Evolutionary conservation across 257 asterid genomes (phyloP).

Genomic region (Handroanthus guayacan): DNA sequence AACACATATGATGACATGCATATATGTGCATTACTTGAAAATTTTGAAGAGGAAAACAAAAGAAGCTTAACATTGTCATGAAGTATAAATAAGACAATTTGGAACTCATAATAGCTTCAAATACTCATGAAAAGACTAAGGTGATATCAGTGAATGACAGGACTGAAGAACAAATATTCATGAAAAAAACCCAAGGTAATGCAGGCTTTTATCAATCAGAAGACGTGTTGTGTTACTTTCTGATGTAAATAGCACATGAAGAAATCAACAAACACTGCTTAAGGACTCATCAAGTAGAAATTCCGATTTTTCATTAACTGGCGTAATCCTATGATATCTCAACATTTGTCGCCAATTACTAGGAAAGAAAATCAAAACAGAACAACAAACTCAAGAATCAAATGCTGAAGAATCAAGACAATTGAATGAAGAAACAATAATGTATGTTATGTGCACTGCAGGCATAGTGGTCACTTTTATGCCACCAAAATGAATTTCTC

Average conservation of each 20-base stretch:
- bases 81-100: background rate
- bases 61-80: background rate
- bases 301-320: background rate
- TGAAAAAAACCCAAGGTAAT: background rate
- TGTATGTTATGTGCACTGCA: conserved; percentile 5
- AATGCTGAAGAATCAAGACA: conserved; percentile 5
- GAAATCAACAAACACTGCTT: background rate
- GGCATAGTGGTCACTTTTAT: background rate
- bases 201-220: background rate
- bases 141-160: background rate
- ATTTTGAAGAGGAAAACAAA: conserved; percentile 5
- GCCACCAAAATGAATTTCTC: conserved; percentile 14
- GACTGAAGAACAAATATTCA: no score
- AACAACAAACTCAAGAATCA: conserved; percentile 19
- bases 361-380: background rate
- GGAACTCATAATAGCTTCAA: background rate
- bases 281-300: conserved; percentile 4
- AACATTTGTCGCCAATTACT: background rate
- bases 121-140: background rate
- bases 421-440: background rate
- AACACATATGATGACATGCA: background rate
- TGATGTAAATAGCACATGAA: background rate
- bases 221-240: background rate
- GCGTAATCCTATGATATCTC: background rate
- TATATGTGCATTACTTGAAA: background rate